These are phyloP conservation scores for Trichoderma endophyticum DNA, from an alignment of 2,329 filamentous ascomycete genomes.

Conservation along the genomic window DNA sequence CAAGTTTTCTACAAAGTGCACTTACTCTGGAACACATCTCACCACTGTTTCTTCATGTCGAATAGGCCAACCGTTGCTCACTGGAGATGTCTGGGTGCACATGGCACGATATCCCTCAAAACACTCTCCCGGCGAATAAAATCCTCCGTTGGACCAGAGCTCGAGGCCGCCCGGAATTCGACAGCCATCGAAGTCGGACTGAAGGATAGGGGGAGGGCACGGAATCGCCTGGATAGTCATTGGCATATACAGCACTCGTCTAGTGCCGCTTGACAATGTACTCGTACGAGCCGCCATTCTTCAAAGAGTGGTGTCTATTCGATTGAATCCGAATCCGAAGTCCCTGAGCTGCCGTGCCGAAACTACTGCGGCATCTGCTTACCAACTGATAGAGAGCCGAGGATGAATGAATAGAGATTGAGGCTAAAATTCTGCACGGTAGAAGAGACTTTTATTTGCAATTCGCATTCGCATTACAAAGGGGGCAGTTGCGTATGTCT, in stretches of 20 bases:
- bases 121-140: slow-evolving; percentile 32
- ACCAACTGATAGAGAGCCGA: not conserved
- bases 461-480: not conserved
- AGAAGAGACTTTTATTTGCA: not conserved
- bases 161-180: slow-evolving; percentile 24
- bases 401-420: not conserved
- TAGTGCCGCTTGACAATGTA: slow-evolving; percentile 20
- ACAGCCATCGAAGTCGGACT: slow-evolving; percentile 25
- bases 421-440: not conserved
- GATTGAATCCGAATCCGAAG: not conserved
- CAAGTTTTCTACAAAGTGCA: not conserved
- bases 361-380: not conserved
- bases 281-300: slow-evolving; percentile 15
- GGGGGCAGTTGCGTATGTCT: not conserved
- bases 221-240: slow-evolving; percentile 25
- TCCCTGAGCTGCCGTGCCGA: not conserved
- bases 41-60: slow-evolving; percentile 28
- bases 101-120: slow-evolving; percentile 28
- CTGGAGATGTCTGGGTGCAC: slow-evolving; percentile 26
- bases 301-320: not conserved
- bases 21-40: slow-evolving; percentile 28
- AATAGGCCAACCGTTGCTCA: slow-evolving; percentile 24
- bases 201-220: slow-evolving; percentile 24
- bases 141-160: slow-evolving; percentile 28
- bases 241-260: slow-evolving; percentile 23